Percentiles rank a stretch among this genome's conserved stretches.
These are phyloP conservation scores for Polytrichum commune DNA, from an alignment of 225 moss, liverwort and hornwort genomes.

Conservation along the genomic window DNA sequence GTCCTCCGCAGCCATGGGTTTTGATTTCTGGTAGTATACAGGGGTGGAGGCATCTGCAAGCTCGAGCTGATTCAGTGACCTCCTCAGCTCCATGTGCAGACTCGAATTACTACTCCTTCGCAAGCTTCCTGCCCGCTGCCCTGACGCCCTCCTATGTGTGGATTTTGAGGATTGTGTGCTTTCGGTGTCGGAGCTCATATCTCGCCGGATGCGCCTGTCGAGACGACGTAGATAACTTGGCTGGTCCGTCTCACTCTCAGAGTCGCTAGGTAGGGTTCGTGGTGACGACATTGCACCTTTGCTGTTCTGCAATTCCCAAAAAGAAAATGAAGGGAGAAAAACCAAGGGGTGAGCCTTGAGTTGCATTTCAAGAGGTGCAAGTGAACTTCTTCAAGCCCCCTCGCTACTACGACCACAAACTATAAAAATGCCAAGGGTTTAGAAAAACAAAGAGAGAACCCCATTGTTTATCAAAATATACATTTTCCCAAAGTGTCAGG, in stretches of 20 bases:
- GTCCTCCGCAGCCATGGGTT: slow-evolving; percentile 26
- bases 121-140: slow-evolving; percentile 32
- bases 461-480: too few species aligned
- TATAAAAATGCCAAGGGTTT: too few species aligned
- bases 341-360: too few species aligned
- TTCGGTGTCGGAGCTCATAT: slow-evolving; percentile 45
- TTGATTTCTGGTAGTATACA: slow-evolving; percentile 55
- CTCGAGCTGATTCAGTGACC: slow-evolving; percentile 38
- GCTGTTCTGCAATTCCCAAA: slow-evolving; percentile 14
- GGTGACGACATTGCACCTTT: slow-evolving; percentile 22
- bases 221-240: slow-evolving; percentile 35
- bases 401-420: too few species aligned
- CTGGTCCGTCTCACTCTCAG: slow-evolving; percentile 49
- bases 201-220: slow-evolving; percentile 33
- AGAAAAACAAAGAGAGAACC: too few species aligned
- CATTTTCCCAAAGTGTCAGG: too few species aligned
- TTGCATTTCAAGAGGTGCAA: too few species aligned
- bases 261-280: slow-evolving; percentile 42
- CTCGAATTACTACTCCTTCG: slow-evolving; percentile 25
- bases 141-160: slow-evolving; percentile 20
- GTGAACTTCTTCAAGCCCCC: too few species aligned
- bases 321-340: too few species aligned
- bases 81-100: slow-evolving; percentile 22
- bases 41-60: slow-evolving; percentile 40
- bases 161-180: slow-evolving; percentile 51